These are phyloP conservation scores for Ascochyta lentis DNA, from an alignment of 2,329 filamentous ascomycete genomes.

Conservation along the genomic window DNA sequence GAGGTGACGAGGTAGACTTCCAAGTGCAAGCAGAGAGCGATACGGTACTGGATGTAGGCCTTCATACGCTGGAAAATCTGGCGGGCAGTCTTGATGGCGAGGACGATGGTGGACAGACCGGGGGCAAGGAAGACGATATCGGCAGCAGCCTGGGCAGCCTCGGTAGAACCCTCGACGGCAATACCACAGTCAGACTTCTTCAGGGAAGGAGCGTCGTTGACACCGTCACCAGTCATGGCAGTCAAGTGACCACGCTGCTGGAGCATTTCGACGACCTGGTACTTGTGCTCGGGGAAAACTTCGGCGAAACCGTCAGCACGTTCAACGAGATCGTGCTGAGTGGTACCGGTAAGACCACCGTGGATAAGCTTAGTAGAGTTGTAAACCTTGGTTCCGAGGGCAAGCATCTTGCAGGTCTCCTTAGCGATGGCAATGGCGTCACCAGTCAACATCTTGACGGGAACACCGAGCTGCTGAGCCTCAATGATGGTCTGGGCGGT, in stretches of 20 bases:
- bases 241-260: conserved; percentile 76
- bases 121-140: conserved; percentile 79
- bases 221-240: conserved; percentile 78
- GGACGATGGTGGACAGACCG: conserved; percentile 73
- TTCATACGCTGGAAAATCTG: conserved; percentile 83
- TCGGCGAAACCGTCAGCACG: conserved; percentile 76
- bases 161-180: conserved; percentile 73
- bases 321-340: conserved; percentile 78
- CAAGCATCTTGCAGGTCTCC: conserved; percentile 83
- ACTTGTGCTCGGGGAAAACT: conserved; percentile 79
- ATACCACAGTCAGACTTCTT: conserved; percentile 80
- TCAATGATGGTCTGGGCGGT: conserved; percentile 80
- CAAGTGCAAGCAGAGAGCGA: conserved; percentile 74
- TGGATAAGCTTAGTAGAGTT: conserved; percentile 80
- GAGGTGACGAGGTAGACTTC: conserved; percentile 79
- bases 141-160: conserved; percentile 74
- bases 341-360: conserved; percentile 74
- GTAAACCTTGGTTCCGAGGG: conserved; percentile 80
- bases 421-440: conserved; percentile 81
- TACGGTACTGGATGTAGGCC: conserved; percentile 79
- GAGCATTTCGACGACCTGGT: conserved; percentile 77
- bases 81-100: conserved; percentile 75
- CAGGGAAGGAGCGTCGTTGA: conserved; percentile 75
- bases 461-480: conserved; percentile 76
- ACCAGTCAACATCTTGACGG: conserved; percentile 83